These are phyloP conservation scores for Asterophora parasitica DNA, from an alignment of 768 basidiomycete species.

Conservation along the genomic window DNA sequence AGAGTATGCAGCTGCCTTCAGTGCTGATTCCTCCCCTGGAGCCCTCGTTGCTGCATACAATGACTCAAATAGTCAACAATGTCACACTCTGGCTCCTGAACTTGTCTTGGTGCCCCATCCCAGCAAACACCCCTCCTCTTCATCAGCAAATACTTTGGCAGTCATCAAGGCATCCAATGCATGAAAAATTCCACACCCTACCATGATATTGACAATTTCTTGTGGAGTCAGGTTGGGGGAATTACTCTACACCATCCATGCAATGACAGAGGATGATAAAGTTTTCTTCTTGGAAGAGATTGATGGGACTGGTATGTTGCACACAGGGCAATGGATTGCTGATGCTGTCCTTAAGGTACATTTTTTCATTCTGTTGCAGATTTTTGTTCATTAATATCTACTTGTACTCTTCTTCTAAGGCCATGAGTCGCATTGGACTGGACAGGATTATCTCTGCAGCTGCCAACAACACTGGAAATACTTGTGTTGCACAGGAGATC, in stretches of 20 bases:
- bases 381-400: not conserved
- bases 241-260: slow-evolving; percentile 19
- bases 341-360: slow-evolving; percentile 1
- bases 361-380: too few relatives aligned
- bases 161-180: too few relatives aligned
- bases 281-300: slow-evolving; percentile 17
- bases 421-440: slow-evolving; percentile 14
- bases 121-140: too few relatives aligned
- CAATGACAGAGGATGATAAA: slow-evolving; percentile 8
- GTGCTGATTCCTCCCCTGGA: too few relatives aligned
- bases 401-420: too few relatives aligned
- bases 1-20: too few relatives aligned
- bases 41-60: too few relatives aligned
- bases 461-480: slow-evolving; percentile 3
- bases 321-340: slow-evolving; percentile 18
- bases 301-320: slow-evolving; percentile 4
- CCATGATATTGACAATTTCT: slow-evolving; percentile 4
- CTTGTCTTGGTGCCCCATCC: too few relatives aligned
- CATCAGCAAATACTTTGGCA: too few relatives aligned
- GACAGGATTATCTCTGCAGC: slow-evolving; percentile 12
- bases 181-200: too few relatives aligned
- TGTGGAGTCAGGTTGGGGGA: slow-evolving; percentile 11
- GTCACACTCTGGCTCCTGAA: too few relatives aligned
- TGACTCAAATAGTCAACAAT: too few relatives aligned
- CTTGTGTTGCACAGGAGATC: slow-evolving; percentile 14